Percentiles rank a stretch among this genome's conserved stretches.
Conservation (phyloP, 2,329 filamentous ascomycete species). For the Coniochaeta sp. region DNA sequence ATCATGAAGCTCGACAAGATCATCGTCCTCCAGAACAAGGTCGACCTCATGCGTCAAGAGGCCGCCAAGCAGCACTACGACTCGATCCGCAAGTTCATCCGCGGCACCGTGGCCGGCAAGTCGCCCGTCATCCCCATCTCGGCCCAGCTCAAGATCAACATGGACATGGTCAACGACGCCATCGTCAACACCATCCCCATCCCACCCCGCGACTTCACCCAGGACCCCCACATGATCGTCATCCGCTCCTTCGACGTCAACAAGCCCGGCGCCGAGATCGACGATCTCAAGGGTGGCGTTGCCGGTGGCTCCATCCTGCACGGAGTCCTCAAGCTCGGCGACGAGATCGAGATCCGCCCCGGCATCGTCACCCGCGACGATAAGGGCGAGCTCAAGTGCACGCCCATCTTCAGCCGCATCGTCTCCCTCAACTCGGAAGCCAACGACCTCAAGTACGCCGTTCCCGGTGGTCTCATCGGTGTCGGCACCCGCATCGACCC, state of each 20-base stretch:
- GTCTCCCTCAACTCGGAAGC: slow-evolving; percentile 94
- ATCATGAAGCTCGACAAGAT: slow-evolving; percentile 99
- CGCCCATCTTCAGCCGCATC: slow-evolving; percentile 91
- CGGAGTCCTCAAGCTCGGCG: slow-evolving; percentile 91
- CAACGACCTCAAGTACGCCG: slow-evolving; percentile 97
- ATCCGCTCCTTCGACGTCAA: slow-evolving; percentile 99
- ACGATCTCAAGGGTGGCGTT: slow-evolving; percentile 97
- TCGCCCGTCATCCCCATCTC: slow-evolving; percentile 94
- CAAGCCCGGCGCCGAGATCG: slow-evolving; percentile 98
- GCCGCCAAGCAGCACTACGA: slow-evolving; percentile 90
- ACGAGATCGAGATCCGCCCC: slow-evolving; percentile 98
- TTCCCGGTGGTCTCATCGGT: slow-evolving; percentile 95
- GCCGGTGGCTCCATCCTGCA: slow-evolving; percentile 95
- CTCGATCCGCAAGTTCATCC: slow-evolving; percentile 97
- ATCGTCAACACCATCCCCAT: slow-evolving; percentile 94
- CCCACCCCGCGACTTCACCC: slow-evolving; percentile 81
- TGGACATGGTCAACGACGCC: slow-evolving; percentile 94
- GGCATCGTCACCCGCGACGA: slow-evolving; percentile 96
- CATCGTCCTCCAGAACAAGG: slow-evolving; percentile 99
- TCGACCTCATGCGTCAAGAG: slow-evolving; percentile 96
- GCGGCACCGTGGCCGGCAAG: slow-evolving; percentile 92
- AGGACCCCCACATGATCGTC: slow-evolving; percentile 96
- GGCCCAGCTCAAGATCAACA: slow-evolving; percentile 98
- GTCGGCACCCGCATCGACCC: slow-evolving; percentile 97
- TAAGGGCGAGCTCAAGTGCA: slow-evolving; percentile 89